phyloP scores from a whole-genome alignment of 2,329 filamentous ascomycete genomes.

The Diaporthe sp. region DNA sequence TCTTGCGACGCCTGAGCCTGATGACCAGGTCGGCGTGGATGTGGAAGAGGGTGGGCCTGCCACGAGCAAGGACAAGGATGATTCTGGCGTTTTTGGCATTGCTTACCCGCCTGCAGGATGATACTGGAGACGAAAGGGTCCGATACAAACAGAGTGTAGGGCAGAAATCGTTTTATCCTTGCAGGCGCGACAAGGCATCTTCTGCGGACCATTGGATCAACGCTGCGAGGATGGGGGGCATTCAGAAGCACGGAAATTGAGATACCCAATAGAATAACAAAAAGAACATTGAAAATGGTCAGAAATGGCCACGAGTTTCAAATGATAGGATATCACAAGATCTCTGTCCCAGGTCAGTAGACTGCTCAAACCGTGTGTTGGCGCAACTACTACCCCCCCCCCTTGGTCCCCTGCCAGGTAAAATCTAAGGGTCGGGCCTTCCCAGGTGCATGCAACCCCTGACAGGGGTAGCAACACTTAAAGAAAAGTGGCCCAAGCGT shows the following conservation, averaged over 20 bases:
- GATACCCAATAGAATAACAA: conserved; percentile 30
- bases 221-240: neutral
- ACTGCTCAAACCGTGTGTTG: neutral
- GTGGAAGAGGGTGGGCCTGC: neutral
- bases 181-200: neutral
- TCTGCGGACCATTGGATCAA: neutral
- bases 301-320: neutral
- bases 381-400: neutral
- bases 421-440: conserved; percentile 41
- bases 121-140: neutral
- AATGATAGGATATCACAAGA: neutral
- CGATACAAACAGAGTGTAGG: neutral
- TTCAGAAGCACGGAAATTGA: neutral
- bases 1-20: conserved; percentile 40
- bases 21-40: conserved; percentile 20
- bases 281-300: neutral
- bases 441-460: conserved; percentile 15
- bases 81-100: conserved; percentile 15
- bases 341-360: neutral
- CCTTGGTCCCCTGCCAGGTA: neutral
- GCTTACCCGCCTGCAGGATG: conserved; percentile 2
- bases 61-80: conserved; percentile 10
- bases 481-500: conserved; percentile 34
- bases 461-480: conserved; percentile 27
- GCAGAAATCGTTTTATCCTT: neutral